A percentile compares a stretch with the other conserved stretches of the same genome.
These are phyloP conservation scores for Cytospora paraplurivora DNA, from an alignment of 2,329 filamentous ascomycete species.

Conservation along the genomic window DNA sequence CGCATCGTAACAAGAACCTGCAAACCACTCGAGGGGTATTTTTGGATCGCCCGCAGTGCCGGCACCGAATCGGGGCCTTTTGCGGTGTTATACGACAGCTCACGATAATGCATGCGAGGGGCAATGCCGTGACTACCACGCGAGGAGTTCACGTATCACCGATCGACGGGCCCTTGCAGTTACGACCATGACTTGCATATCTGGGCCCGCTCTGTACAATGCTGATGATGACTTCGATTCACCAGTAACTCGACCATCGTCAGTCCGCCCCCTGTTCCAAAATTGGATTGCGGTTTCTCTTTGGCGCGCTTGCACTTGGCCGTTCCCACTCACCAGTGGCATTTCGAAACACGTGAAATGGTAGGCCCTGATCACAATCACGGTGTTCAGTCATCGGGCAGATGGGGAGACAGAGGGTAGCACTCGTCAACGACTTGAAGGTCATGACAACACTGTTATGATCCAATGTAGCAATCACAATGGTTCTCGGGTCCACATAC, in stretches of 20 bases:
- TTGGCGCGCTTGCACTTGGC: no score
- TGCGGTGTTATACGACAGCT: conserved; percentile 22
- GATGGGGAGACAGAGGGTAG: background rate
- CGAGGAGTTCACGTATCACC: conserved; percentile 12
- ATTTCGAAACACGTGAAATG: background rate
- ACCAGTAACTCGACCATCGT: no score
- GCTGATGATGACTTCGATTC: background rate
- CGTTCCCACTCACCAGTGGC: background rate
- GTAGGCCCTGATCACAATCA: background rate
- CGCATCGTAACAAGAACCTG: no score
- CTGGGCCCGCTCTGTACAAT: background rate
- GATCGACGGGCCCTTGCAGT: conserved; percentile 28
- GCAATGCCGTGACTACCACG: conserved; percentile 16
- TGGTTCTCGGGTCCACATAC: background rate
- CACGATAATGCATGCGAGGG: conserved; percentile 27
- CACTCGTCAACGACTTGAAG: background rate
- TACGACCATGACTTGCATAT: conserved; percentile 19
- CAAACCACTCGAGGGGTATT: conserved; percentile 2
- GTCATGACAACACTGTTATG: no score
- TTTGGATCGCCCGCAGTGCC: conserved; percentile 13
- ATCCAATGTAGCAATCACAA: background rate
- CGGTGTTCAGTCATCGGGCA: background rate
- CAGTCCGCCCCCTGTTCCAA: background rate
- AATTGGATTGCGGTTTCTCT: background rate
- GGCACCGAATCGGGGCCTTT: conserved; percentile 22